Conservation (phyloP, 1,284 basidiomycete genomes). For the Farysia itapuensis region DNA sequence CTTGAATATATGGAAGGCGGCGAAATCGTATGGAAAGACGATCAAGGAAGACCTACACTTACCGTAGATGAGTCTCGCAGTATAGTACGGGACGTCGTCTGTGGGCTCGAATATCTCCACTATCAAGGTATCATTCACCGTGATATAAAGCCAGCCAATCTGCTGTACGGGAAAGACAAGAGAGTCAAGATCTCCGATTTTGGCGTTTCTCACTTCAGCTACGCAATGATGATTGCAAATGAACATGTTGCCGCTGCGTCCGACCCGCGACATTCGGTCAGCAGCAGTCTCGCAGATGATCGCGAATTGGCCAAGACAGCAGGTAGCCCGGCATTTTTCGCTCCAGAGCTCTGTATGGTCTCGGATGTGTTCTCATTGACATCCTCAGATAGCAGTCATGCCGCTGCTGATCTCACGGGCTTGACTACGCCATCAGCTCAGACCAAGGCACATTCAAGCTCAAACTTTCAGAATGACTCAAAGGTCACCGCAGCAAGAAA, state of each 20-base stretch:
- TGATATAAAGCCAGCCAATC: slow-evolving; percentile 97
- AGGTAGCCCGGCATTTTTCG: slow-evolving; percentile 95
- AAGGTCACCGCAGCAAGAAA: background rate
- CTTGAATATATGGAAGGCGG: slow-evolving; percentile 95
- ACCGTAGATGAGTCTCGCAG: slow-evolving; percentile 78
- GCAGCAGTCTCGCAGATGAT: slow-evolving; percentile 72
- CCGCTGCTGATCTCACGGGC: too few relatives aligned
- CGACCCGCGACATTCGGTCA: slow-evolving; percentile 62
- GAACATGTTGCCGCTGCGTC: slow-evolving; percentile 21
- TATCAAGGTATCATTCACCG: slow-evolving; percentile 98
- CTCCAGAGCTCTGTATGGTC: slow-evolving; percentile 80
- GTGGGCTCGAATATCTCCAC: slow-evolving; percentile 92
- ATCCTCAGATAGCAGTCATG: slow-evolving; percentile 28
- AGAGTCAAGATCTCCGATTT: slow-evolving; percentile 95
- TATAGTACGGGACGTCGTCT: slow-evolving; percentile 86
- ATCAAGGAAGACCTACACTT: slow-evolving; percentile 67
- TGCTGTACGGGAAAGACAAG: slow-evolving; percentile 82
- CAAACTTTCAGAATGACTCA: background rate
- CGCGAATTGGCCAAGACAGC: slow-evolving; percentile 88
- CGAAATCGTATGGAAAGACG: slow-evolving; percentile 81
- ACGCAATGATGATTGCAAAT: slow-evolving; percentile 64
- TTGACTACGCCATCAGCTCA: background rate
- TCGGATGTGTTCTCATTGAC: slow-evolving; percentile 54
- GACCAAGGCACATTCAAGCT: background rate
- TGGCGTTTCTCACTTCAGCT: slow-evolving; percentile 92